Evolutionary conservation across 768 basidiomycete species (phyloP).

Genomic region (Rickenella mellea): DNA sequence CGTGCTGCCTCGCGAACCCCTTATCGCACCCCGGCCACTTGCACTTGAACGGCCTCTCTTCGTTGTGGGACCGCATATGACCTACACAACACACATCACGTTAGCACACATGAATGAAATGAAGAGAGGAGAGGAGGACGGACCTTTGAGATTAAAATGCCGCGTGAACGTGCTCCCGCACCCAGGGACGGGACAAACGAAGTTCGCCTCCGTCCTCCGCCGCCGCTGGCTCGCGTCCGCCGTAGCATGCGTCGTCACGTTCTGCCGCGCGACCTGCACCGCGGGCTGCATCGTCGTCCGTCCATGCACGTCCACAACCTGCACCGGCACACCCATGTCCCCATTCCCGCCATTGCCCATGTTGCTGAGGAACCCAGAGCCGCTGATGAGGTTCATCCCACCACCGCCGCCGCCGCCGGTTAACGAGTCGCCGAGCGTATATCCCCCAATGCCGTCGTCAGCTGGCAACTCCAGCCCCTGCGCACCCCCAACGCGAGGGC

Average conservation of each 20-base stretch:
- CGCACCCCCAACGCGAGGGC: neutral
- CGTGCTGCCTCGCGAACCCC: conserved; percentile 90
- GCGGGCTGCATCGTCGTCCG: neutral
- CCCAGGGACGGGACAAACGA: conserved; percentile 71
- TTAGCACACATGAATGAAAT: conserved; percentile 1
- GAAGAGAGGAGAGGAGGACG: conserved; percentile 14
- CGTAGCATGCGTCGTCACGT: conserved; percentile 87
- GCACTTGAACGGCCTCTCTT: conserved; percentile 92
- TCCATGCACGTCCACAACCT: neutral
- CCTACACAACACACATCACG: conserved; percentile 29
- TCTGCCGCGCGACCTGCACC: conserved; percentile 48
- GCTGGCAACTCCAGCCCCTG: conserved; percentile 1
- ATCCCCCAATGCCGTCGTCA: conserved; percentile 4
- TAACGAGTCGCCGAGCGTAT: conserved; percentile 1
- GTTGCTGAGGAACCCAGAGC: too few relatives aligned
- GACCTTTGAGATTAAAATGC: conserved; percentile 89
- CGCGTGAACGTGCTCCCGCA: conserved; percentile 86
- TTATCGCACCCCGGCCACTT: conserved; percentile 93
- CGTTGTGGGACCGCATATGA: conserved; percentile 91
- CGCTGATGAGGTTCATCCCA: too few relatives aligned
- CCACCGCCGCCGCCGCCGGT: conserved; percentile 13
- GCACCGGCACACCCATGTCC: conserved; percentile 4
- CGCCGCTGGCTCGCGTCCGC: conserved; percentile 78
- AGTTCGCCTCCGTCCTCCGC: conserved; percentile 82
- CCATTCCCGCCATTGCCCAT: conserved; percentile 5